Evolutionary conservation across 2,329 filamentous ascomycete genomes (phyloP).

Genomic region (Penicillium capsulatum): DNA sequence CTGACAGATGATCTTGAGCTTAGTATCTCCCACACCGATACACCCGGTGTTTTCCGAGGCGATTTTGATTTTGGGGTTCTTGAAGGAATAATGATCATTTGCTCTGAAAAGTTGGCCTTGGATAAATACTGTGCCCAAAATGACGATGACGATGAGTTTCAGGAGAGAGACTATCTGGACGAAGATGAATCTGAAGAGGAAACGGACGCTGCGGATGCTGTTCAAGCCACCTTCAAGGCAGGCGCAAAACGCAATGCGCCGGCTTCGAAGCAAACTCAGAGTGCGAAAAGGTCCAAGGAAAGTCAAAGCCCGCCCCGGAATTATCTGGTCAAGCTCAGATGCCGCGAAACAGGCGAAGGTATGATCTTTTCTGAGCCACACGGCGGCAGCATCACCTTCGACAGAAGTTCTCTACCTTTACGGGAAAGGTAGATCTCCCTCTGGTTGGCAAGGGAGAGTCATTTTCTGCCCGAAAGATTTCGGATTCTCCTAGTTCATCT

Average conservation of each 20-base stretch:
- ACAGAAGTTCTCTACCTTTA: conserved; percentile 6
- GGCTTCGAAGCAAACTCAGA: neutral
- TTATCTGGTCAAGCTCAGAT: conserved; percentile 3
- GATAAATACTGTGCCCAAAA: conserved; percentile 21
- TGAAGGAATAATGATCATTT: conserved; percentile 12
- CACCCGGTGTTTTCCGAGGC: conserved; percentile 26
- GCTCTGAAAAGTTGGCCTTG: conserved; percentile 22
- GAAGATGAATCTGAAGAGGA: conserved; percentile 8
- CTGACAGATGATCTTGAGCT: conserved; percentile 23
- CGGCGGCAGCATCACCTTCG: conserved; percentile 14
- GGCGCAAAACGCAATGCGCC: conserved; percentile 1
- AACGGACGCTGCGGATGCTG: no score
- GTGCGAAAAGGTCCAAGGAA: neutral
- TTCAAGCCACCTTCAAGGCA: neutral
- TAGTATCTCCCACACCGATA: conserved; percentile 22
- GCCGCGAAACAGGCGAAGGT: conserved; percentile 10
- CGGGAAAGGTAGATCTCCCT: neutral
- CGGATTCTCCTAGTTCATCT: conserved; percentile 5
- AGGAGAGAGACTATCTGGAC: neutral
- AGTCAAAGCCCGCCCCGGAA: neutral
- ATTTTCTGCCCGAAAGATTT: conserved; percentile 5
- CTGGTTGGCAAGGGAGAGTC: neutral
- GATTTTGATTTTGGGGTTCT: conserved; percentile 31
- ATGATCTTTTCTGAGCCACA: conserved; percentile 2
- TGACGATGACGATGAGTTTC: conserved; percentile 5